Evolutionary conservation across 208 protist species (phyloP).

Genomic region (Phytomonas francai): DNA sequence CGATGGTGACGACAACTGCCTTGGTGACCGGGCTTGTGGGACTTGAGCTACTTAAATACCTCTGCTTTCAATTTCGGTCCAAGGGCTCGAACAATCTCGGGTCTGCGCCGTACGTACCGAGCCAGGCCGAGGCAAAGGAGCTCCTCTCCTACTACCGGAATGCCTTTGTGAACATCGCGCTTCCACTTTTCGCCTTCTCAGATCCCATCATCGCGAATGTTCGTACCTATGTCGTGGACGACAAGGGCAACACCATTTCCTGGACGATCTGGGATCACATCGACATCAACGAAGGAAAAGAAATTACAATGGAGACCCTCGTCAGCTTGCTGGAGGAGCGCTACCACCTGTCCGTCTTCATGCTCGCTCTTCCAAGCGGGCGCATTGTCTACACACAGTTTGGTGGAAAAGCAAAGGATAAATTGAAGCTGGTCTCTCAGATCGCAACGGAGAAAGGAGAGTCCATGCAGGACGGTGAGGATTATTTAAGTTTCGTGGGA

Average conservation of each 20-base stretch:
- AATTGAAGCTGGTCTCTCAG: slow-evolving; percentile 45
- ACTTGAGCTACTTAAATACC: slow-evolving; percentile 97
- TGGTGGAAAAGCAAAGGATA: slow-evolving; percentile 68
- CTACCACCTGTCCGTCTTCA: slow-evolving; percentile 90
- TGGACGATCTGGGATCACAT: slow-evolving; percentile 97
- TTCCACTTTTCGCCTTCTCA: slow-evolving; percentile 95
- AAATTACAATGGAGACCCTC: slow-evolving; percentile 93
- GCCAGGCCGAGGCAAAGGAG: slow-evolving; percentile 24
- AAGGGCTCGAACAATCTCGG: not conserved
- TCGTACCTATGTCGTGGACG: slow-evolving; percentile 37
- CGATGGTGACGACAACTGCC: slow-evolving; percentile 99
- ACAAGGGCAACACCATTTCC: slow-evolving; percentile 35
- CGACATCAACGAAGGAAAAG: slow-evolving; percentile 90
- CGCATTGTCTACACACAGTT: slow-evolving; percentile 84
- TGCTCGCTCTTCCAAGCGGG: slow-evolving; percentile 80
- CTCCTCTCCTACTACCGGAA: slow-evolving; percentile 87
- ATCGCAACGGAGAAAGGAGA: slow-evolving; percentile 57
- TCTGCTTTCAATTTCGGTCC: slow-evolving; percentile 32
- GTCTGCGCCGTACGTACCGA: slow-evolving; percentile 12
- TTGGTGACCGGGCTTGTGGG: slow-evolving; percentile 96
- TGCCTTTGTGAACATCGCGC: slow-evolving; percentile 96
- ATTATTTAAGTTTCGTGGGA: slow-evolving; percentile 65
- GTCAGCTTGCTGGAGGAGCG: slow-evolving; percentile 78
- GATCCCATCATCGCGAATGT: slow-evolving; percentile 88
- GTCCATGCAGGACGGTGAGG: slow-evolving; percentile 37